Conservation (phyloP, 441 rosid species). For the Gossypium davidsonii region DNA sequence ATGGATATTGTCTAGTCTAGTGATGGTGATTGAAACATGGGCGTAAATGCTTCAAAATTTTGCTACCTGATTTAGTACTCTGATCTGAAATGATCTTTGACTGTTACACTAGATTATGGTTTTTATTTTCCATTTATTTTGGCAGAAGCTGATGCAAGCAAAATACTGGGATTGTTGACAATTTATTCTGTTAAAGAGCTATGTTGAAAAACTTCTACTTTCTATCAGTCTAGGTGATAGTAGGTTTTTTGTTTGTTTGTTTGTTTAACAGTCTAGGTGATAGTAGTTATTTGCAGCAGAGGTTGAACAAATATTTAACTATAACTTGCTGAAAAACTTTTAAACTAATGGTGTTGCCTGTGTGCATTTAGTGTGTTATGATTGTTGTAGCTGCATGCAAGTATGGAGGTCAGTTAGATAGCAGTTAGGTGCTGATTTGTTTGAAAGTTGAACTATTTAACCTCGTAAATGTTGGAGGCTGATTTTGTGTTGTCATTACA, state of each 20-base stretch:
- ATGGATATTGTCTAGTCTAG: not conserved
- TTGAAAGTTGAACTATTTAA: not conserved
- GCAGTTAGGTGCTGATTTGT: not conserved
- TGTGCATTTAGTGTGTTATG: not conserved
- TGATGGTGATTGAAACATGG: constrained; percentile 7
- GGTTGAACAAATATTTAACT: not conserved
- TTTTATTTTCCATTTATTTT: not conserved
- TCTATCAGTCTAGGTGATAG: not conserved
- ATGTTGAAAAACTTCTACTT: not conserved
- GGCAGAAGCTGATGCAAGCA: not conserved
- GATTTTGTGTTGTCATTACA: not conserved
- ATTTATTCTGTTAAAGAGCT: not conserved
- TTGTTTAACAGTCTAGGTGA: not conserved
- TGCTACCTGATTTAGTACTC: not conserved
- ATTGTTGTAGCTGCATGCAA: not conserved
- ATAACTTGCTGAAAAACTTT: not conserved
- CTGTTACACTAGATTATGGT: not conserved
- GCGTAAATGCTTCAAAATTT: not conserved
- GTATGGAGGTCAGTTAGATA: not conserved
- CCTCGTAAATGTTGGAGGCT: not conserved
- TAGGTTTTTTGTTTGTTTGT: too few species aligned
- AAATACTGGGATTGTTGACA: not conserved
- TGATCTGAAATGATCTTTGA: not conserved
- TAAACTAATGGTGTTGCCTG: not conserved
- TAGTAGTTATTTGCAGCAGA: not conserved